These are phyloP conservation scores for Camelina hispida DNA, from an alignment of 345 rosid genomes.

Conservation along the genomic window DNA sequence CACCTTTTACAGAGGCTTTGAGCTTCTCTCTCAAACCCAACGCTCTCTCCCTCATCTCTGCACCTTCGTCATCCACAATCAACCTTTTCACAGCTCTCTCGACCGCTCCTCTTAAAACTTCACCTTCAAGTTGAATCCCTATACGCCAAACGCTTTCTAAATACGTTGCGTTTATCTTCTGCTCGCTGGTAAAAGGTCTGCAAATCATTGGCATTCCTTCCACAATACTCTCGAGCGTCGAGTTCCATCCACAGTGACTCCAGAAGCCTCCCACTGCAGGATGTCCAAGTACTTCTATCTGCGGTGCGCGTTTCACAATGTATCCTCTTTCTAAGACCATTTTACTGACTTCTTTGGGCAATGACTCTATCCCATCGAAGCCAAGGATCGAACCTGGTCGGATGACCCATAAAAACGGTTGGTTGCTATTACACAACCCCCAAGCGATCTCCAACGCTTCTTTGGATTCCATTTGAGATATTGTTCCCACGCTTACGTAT, in stretches of 20 bases:
- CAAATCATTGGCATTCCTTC: slow-evolving; percentile 49
- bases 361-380: slow-evolving; percentile 11
- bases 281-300: slow-evolving; percentile 38
- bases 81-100: slow-evolving; percentile 30
- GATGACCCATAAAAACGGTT: slow-evolving; percentile 44
- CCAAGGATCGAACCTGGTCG: slow-evolving; percentile 27
- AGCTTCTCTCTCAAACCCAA: slow-evolving; percentile 18
- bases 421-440: slow-evolving; percentile 42
- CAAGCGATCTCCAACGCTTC: slow-evolving; percentile 44
- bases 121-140: slow-evolving; percentile 27
- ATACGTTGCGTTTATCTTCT: slow-evolving; percentile 38
- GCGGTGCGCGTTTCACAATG: slow-evolving; percentile 41
- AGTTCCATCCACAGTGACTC: slow-evolving; percentile 50
- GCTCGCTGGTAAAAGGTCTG: slow-evolving; percentile 41
- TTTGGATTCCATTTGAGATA: slow-evolving; percentile 29
- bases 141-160: slow-evolving; percentile 25
- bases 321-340: slow-evolving; percentile 38
- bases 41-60: slow-evolving; percentile 27
- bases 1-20: slow-evolving; percentile 21
- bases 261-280: slow-evolving; percentile 46
- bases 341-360: slow-evolving; percentile 22
- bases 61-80: slow-evolving; percentile 35
- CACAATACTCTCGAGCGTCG: slow-evolving; percentile 40
- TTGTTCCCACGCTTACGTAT: slow-evolving; percentile 60
- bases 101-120: slow-evolving; percentile 5